Evolutionary conservation across 805 yeast species (phyloP), one percentile per base, ranked within the genome.

Genomic region (Barnettozyma botsteinii): DNA sequence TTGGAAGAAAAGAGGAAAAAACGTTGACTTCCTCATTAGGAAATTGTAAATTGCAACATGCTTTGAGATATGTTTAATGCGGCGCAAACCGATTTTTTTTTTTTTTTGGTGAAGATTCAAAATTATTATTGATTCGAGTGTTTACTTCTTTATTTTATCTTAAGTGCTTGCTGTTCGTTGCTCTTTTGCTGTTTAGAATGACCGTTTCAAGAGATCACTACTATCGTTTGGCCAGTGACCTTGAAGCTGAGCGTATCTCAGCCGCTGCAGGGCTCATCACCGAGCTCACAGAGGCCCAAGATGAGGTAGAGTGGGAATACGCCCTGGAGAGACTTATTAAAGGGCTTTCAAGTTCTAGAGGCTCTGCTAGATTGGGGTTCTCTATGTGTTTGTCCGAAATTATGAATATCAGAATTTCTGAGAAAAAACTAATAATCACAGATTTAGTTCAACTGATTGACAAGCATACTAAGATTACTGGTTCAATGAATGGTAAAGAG

Each of bases 351-450:
- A 83, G 96, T 6, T 73, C 88, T 13, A 75, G 93, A 53, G 94
- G 84, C 19, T 72, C 87, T 35, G 93, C 96, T 1, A 69, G 97
- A 41, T 62, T 85, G 22, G 98, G 98, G 5, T 91, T 82, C 55
- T 85, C 96, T 3, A 75, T 86, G 72, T 91, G 96, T 33, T 63
- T 91, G 32, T 77, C 89, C 0, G 97, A 91, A 58, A 62, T 82
- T 1, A 37, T 69, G 50, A 58, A 62, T 63, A 26, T 65, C 57
- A 50, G 66, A 25, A 38, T 60, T 17, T 46, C 55, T 33, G 70
- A 40, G 33, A 51, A 46, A 7, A 37, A 50, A 4, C 53, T 78
- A 48, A 52, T 73, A 38, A 43, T 70, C 33, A 49, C 64, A 25
- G 48, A 66, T 45, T 56, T 72, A 54, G 48, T 72, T 25, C 51